A percentile compares a stretch with the other conserved stretches of the same genome.
These are phyloP conservation scores for barley (Hordeum vulgare) DNA, from an alignment of 176 grass and related monocot genomes.

Conservation along the genomic window MorexV3_pseudomolecules_assembly NC_058524.1:16401588-16402087, in stretches of 20 bases:
- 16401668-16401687: background rate
- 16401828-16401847: background rate
- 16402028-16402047: conserved; percentile 1
- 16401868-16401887: background rate
- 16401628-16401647: background rate
- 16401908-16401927: background rate
- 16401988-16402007: background rate
- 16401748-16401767: background rate
- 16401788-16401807: background rate
- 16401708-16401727: conserved; percentile 9
- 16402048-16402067: background rate
- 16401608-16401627: background rate
- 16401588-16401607: background rate
- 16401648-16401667: background rate
- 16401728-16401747: background rate
- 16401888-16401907: background rate
- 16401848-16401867: background rate
- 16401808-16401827: background rate
- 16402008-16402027: conserved; percentile 1
- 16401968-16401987: background rate
- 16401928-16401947: background rate
- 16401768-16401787: background rate
- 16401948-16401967: background rate
- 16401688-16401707: background rate
- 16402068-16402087: background rate